Evolutionary conservation across 1,284 basidiomycete species (phyloP), one percentile per base, ranked within the genome.

Genomic region (Ganoderma sp.): DNA sequence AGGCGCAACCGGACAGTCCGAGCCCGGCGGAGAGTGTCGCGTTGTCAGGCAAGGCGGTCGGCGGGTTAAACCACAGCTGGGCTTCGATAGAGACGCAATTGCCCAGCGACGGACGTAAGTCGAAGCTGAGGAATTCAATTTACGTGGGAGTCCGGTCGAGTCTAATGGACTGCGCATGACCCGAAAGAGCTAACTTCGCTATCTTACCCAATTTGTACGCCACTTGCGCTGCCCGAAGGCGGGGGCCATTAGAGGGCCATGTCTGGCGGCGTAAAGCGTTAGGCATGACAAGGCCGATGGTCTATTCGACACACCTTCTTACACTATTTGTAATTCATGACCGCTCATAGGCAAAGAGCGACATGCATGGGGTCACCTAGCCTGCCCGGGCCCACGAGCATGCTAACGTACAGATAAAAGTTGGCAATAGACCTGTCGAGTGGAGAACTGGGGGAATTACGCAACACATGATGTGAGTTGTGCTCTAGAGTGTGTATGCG

Each of bases 141-240:
- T 58, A 39, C 34, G 56, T 58, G 56, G 37, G 56, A 58, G 56
- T 34, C 56, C 56, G 56, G 10, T 19, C 19, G 56, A 58, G 56
- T 22, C 34, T 58, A 58, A 58, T 19, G 56, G 56, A 58, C 56
- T 22, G 56, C 56, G 56, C 56, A 58, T 37, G 34, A 14, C 56
- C 56, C 56, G n/a, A 39, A 14, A n/a, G 37, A 19, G 56, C n/a
- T 37, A 14, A 10, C 56, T 39, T 58, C 34, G n/a, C 34, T 58
- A 39, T 19, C 37, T 37, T n/a, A n/a, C 37, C 34, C 34, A 58
- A 58, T 14, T 19, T 10, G 37, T 58, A 58, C 39, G 37, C 39
- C 37, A 12, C 37, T 58, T 58, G 22, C 48, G 22, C 56, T n/a
- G 19, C 56, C 19, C 34, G n/a, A 58, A 37, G 5, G 56, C 56